Evolutionary conservation across 441 rosid genomes (phyloP).

Genomic region (Metrosideros polymorpha): DNA sequence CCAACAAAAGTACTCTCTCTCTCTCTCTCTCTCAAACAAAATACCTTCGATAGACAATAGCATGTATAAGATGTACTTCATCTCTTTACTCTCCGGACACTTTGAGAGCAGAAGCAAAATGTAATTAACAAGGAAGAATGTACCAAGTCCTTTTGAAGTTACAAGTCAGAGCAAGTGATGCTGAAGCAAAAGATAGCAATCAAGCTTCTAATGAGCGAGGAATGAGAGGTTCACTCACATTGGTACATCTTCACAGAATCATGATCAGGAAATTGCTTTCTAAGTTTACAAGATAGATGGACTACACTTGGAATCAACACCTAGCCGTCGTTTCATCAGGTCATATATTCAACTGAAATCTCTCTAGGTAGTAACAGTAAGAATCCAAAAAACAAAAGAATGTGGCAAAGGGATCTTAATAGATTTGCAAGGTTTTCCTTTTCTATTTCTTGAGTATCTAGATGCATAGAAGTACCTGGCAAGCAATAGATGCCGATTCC

Average conservation of each 20-base stretch:
- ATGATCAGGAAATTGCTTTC: neutral
- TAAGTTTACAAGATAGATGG: neutral
- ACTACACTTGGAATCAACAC: neutral
- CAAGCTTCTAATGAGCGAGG: neutral
- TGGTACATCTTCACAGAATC: neutral
- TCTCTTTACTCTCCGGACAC: neutral
- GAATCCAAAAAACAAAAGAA: neutral
- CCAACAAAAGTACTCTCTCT: neutral
- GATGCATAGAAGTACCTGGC: slow-evolving; percentile 58
- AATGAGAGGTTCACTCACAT: neutral
- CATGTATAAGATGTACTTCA: neutral
- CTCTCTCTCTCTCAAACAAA: neutral
- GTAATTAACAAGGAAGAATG: neutral
- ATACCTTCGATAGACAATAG: neutral
- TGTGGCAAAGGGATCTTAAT: neutral
- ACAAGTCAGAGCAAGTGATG: neutral
- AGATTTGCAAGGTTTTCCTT: neutral
- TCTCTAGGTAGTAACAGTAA: neutral
- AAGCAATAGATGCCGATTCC: slow-evolving; percentile 92
- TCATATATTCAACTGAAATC: neutral
- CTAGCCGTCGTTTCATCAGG: neutral
- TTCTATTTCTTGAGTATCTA: neutral
- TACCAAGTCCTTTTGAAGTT: neutral
- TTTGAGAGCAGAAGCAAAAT: neutral
- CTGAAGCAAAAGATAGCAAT: neutral